Conservation (phyloP, 2,329 filamentous ascomycete species). For the Ceratocystis smalleyi region DNA sequence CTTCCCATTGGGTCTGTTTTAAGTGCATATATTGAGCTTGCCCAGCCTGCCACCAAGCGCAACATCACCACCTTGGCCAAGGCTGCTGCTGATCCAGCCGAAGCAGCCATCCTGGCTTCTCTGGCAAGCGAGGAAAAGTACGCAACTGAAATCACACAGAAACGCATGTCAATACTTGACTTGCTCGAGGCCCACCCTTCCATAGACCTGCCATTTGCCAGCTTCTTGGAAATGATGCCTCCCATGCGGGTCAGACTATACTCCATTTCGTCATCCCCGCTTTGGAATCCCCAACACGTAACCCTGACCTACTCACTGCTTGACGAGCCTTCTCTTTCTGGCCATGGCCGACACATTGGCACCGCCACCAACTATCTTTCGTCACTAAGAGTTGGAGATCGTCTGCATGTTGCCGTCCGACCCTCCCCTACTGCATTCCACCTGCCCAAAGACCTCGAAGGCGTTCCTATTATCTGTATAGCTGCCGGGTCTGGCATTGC, state of each 20-base stretch:
- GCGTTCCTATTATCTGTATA: constrained; percentile 36
- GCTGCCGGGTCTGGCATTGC: constrained; percentile 42
- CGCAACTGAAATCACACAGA: constrained; percentile 34
- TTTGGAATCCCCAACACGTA: constrained; percentile 39
- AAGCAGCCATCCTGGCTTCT: constrained; percentile 29
- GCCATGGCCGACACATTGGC: constrained; percentile 37
- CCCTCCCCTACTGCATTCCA: constrained; percentile 32
- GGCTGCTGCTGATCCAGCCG: constrained; percentile 32
- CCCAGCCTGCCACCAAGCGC: constrained; percentile 55
- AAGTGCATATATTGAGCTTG: constrained; percentile 56
- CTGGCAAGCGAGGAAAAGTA: constrained; percentile 33
- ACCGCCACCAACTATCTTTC: constrained; percentile 48
- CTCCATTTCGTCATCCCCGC: constrained; percentile 60
- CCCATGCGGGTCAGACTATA: constrained; percentile 69
- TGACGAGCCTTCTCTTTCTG: constrained; percentile 37
- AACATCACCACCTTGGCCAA: constrained; percentile 32
- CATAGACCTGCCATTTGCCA: constrained; percentile 45
- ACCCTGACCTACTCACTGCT: constrained; percentile 56
- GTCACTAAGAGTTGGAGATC: constrained; percentile 29
- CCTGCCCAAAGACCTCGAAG: constrained; percentile 31
- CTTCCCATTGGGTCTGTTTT: constrained; percentile 50
- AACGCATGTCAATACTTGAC: constrained; percentile 50
- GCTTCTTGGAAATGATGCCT: constrained; percentile 57
- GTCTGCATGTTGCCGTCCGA: constrained; percentile 35
- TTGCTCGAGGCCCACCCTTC: constrained; percentile 49